A percentile compares a stretch with the other conserved stretches of the same genome.
These are phyloP conservation scores for Kluyveromyces aestuarii DNA, from an alignment of 805 yeast species.

Conservation along the genomic window DNA sequence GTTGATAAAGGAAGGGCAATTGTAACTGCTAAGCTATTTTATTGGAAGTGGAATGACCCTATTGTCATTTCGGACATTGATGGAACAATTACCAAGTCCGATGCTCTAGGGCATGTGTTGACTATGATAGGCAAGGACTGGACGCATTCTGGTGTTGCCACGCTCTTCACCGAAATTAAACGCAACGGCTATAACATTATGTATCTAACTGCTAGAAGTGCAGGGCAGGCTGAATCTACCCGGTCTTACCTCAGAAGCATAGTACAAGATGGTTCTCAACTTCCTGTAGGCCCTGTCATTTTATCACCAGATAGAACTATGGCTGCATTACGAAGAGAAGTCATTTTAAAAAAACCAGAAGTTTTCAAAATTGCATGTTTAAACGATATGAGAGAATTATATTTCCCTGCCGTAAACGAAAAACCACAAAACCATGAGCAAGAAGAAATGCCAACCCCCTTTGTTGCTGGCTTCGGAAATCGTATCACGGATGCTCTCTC, in stretches of 20 bases:
- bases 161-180: conserved; percentile 76
- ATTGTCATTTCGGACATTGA: conserved; percentile 95
- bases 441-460: conserved; percentile 59
- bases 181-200: conserved; percentile 86
- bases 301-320: conserved; percentile 93
- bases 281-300: conserved; percentile 91
- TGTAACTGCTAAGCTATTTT: conserved; percentile 60
- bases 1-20: conserved; percentile 79
- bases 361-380: conserved; percentile 98
- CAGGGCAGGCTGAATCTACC: conserved; percentile 91
- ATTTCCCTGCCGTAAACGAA: conserved; percentile 24
- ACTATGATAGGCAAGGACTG: conserved; percentile 93
- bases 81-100: conserved; percentile 96
- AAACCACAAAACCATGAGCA: conserved; percentile 8
- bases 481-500: conserved; percentile 94
- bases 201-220: conserved; percentile 90
- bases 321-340: conserved; percentile 89
- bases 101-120: conserved; percentile 92
- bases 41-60: conserved; percentile 80
- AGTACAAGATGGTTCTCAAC: conserved; percentile 58
- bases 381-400: conserved; percentile 71
- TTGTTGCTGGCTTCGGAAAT: conserved; percentile 96
- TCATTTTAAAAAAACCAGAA: conserved; percentile 89
- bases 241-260: conserved; percentile 73
- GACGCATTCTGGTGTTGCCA: conserved; percentile 96